Percentiles rank a stretch among this genome's conserved stretches.
These are phyloP conservation scores for Mucor piriformis DNA, from an alignment of 371 early-diverging fungal genomes.

Conservation along the genomic window DNA sequence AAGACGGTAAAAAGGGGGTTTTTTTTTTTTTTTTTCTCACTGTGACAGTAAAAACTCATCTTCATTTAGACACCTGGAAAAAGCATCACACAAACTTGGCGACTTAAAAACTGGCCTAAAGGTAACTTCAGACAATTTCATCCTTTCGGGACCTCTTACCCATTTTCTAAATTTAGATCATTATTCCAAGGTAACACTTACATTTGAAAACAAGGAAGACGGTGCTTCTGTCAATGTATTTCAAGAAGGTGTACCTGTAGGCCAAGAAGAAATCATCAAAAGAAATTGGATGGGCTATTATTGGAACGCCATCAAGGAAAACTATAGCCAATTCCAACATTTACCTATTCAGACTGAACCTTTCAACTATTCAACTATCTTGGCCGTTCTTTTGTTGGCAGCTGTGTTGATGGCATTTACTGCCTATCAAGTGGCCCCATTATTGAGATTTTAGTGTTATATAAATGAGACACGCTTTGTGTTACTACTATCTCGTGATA, in stretches of 20 bases:
- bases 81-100: conserved; percentile 85
- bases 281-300: conserved; percentile 91
- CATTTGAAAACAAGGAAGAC: conserved; percentile 69
- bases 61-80: conserved; percentile 53
- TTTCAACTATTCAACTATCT: neutral
- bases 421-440: conserved; percentile 8
- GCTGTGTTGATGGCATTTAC: conserved; percentile 3
- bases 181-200: conserved; percentile 80
- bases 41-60: neutral
- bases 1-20: conserved; percentile 53
- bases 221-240: conserved; percentile 68
- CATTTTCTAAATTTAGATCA: conserved; percentile 51
- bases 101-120: conserved; percentile 82
- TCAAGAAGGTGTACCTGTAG: conserved; percentile 87
- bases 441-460: neutral
- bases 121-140: conserved; percentile 27
- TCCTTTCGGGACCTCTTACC: neutral
- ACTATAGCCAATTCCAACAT: neutral
- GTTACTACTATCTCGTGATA: too few relatives aligned
- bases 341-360: conserved; percentile 7
- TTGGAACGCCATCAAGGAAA: conserved; percentile 86
- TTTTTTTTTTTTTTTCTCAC: neutral
- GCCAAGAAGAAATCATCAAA: conserved; percentile 80
- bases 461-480: too few relatives aligned
- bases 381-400: neutral